Evolutionary conservation across 2,329 filamentous ascomycete genomes (phyloP), one percentile per base, ranked within the genome.

Genomic region (Exophiala bonariae): DNA sequence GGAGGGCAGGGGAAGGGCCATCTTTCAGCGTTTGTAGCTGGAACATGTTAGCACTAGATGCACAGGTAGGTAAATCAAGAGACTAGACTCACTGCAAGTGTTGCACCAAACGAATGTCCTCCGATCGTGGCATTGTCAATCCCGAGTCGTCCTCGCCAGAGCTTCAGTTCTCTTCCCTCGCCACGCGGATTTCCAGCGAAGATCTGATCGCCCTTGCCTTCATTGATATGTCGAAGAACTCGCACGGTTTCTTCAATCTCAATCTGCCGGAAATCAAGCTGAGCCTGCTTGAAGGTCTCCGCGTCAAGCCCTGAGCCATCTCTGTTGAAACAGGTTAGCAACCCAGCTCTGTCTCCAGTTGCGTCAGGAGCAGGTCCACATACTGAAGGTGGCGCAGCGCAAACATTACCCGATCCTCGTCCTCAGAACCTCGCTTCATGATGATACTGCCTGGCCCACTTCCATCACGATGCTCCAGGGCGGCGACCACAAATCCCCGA

Each of bases 41-140:
- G 6, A 5, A 23, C 34, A 31, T 30, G 8, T 33, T n/a, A n/a
- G n/a, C n/a, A n/a, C n/a, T n/a, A 22, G 17, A 34, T 18, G 14
- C 22, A 17, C 10, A 7, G 23, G 20, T 43, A 7, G 7, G 30
- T 18, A n/a, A 7, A 43, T 33, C 14, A 19, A 26, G 19, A 22
- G 18, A 31, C 23, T 28, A 16, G 34, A 48, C 51, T 41, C 38
- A 54, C 51, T 18, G 80, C 82, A 2, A 79, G 75, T 0, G 83
- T 86, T 2, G 82, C 83, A 39, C 83, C 83, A 65, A 82, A 85
- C 0, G 80, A 84, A 61, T 86, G 83, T 0, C 83, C 83, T 3
- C 71, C 78, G 7, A 86, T 71, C 36, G 80, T 73, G 55, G 83
- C 72, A 28, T 76, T 71, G 22, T 74, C 66, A 36, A 76, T 68